Percentiles rank a stretch among this genome's conserved stretches.
These are phyloP conservation scores for Cordyceps fumosorosea DNA, from an alignment of 2,329 filamentous ascomycete species.

Conservation along the genomic window DNA sequence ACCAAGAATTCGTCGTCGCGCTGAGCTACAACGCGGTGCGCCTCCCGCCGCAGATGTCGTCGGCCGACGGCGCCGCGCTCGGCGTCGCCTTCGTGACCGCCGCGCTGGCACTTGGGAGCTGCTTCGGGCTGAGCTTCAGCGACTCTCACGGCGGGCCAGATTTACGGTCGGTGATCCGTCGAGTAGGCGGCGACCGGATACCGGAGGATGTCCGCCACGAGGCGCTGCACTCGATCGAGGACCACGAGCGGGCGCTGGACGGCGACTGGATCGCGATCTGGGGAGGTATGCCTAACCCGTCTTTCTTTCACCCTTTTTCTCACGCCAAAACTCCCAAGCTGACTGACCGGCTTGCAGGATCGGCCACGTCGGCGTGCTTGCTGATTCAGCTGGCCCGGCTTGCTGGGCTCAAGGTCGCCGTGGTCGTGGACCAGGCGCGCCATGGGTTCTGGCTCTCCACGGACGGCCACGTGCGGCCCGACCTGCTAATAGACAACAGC, in stretches of 20 bases:
- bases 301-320: not conserved
- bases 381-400: constrained; percentile 62
- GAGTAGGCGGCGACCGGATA: constrained; percentile 39
- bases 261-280: constrained; percentile 70
- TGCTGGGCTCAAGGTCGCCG: constrained; percentile 57
- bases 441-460: constrained; percentile 54
- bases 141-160: constrained; percentile 49
- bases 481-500: constrained; percentile 63
- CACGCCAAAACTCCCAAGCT: constrained; percentile 11
- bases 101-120: constrained; percentile 59
- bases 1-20: constrained; percentile 62
- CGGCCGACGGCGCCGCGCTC: constrained; percentile 53
- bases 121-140: constrained; percentile 60
- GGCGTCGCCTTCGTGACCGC: constrained; percentile 69
- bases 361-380: constrained; percentile 62
- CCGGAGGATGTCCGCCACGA: constrained; percentile 57
- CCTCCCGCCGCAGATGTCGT: constrained; percentile 46
- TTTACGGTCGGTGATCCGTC: constrained; percentile 44
- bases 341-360: constrained; percentile 38
- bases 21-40: constrained; percentile 59
- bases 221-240: constrained; percentile 49
- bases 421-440: constrained; percentile 59
- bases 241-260: constrained; percentile 44
- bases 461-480: constrained; percentile 38
- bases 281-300: constrained; percentile 46